These are phyloP conservation scores for Dioscorea zingiberensis DNA, from an alignment of 106 monocot genomes.

Conservation along the genomic window DNA sequence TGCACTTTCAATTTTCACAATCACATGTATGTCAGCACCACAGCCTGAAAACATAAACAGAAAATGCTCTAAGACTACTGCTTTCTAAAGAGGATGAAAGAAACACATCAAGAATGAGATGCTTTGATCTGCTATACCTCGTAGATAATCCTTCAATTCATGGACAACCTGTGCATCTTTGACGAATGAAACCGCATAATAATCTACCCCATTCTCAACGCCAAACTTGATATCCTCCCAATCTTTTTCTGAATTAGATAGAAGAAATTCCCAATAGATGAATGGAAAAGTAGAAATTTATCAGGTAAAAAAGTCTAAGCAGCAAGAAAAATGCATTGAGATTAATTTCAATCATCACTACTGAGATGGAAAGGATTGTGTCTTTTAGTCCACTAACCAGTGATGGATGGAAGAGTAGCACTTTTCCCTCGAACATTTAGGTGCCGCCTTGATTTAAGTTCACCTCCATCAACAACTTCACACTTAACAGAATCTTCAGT, in stretches of 20 bases:
- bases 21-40: conserved; percentile 92
- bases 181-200: conserved; percentile 97
- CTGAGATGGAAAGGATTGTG: background rate
- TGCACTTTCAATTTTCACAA: conserved; percentile 98
- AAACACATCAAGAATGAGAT: background rate
- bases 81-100: background rate
- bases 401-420: conserved; percentile 95
- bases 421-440: conserved; percentile 98
- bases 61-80: background rate
- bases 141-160: conserved; percentile 90
- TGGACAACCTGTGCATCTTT: conserved; percentile 98
- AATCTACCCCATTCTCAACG: conserved; percentile 94
- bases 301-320: background rate
- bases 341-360: background rate
- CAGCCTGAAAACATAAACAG: conserved; percentile 36
- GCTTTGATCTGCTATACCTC: conserved; percentile 29
- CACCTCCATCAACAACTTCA: conserved; percentile 98
- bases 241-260: conserved; percentile 74
- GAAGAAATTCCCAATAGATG: conserved; percentile 3
- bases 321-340: background rate
- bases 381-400: conserved; percentile 40
- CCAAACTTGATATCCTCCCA: conserved; percentile 99
- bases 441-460: conserved; percentile 92
- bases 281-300: background rate
- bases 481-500: conserved; percentile 90